phyloP scores from a whole-genome alignment of 2,329 filamentous ascomycete species.

The Cyanodermella asteris region DNA sequence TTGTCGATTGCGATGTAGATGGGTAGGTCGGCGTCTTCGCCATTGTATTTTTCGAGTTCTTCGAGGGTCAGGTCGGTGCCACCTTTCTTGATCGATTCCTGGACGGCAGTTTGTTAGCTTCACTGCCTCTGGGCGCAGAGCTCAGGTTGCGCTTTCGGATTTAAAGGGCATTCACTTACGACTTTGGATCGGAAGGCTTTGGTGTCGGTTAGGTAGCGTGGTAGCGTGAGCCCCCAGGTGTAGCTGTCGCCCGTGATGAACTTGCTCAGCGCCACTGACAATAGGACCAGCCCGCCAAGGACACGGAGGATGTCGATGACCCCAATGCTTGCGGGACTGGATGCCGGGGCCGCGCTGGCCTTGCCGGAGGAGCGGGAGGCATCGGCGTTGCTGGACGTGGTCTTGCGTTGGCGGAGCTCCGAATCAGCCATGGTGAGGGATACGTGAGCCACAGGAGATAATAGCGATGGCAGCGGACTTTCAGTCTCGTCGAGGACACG shows the following conservation, averaged over 20 bases:
- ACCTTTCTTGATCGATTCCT: too few relatives aligned
- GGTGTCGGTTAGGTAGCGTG: constrained; percentile 38
- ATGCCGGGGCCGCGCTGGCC: too few relatives aligned
- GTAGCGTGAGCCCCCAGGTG: constrained; percentile 48
- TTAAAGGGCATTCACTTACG: too few relatives aligned
- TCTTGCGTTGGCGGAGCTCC: too few relatives aligned
- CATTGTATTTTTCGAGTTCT: constrained; percentile 57
- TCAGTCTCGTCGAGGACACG: too few relatives aligned
- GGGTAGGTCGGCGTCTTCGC: constrained; percentile 49
- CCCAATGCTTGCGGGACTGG: too few relatives aligned
- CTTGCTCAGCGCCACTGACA: constrained; percentile 53
- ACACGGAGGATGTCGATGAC: constrained; percentile 47
- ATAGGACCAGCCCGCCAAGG: constrained; percentile 39
- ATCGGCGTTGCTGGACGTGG: too few relatives aligned
- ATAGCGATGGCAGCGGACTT: too few relatives aligned
- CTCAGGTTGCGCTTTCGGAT: constrained; percentile 1
- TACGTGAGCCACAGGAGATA: too few relatives aligned
- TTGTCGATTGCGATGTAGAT: constrained; percentile 72
- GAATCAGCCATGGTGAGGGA: too few relatives aligned
- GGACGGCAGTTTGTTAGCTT: neutral
- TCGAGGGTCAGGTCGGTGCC: constrained; percentile 52
- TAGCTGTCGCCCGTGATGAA: constrained; percentile 51
- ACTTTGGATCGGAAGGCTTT: constrained; percentile 14
- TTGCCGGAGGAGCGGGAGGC: too few relatives aligned
- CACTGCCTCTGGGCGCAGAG: constrained; percentile 3